These are phyloP conservation scores for Austropuccinia psidii DNA, from an alignment of 1,284 basidiomycete genomes.

Conservation along the genomic window DNA sequence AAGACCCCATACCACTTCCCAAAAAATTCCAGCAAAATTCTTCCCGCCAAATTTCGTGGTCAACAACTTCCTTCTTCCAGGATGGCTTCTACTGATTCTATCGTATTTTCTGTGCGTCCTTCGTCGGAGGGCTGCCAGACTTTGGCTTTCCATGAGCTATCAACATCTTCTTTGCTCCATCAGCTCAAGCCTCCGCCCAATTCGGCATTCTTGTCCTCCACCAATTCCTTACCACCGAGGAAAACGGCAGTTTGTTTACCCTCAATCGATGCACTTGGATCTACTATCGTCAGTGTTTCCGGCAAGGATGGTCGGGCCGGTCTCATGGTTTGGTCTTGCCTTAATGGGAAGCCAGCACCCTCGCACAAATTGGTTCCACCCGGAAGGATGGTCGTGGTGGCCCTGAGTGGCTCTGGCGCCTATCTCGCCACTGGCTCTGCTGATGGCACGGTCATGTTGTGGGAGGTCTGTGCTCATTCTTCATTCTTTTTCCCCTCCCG, in stretches of 20 bases:
- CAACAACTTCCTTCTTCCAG: no score
- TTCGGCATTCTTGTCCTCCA: neutral
- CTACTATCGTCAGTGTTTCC: slow-evolving; percentile 13
- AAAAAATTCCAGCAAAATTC: no score
- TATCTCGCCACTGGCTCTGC: slow-evolving; percentile 79
- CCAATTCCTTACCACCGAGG: slow-evolving; percentile 1
- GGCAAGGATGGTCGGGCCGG: slow-evolving; percentile 23
- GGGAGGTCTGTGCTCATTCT: slow-evolving; percentile 65
- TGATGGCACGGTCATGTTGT: slow-evolving; percentile 82
- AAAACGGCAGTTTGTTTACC: slow-evolving; percentile 15
- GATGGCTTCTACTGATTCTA: no score
- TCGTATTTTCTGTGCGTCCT: slow-evolving; percentile 15
- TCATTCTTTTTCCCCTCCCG: neutral
- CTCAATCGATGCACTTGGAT: slow-evolving; percentile 3
- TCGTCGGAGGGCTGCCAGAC: slow-evolving; percentile 8
- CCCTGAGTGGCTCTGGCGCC: slow-evolving; percentile 62
- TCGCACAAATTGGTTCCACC: slow-evolving; percentile 61
- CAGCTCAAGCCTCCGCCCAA: slow-evolving; percentile 15
- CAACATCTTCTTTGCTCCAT: slow-evolving; percentile 10
- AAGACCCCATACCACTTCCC: no score
- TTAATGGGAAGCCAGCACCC: slow-evolving; percentile 19
- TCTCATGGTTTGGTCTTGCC: slow-evolving; percentile 7
- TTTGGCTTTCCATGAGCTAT: slow-evolving; percentile 21
- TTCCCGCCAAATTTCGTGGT: no score
- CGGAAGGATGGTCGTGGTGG: slow-evolving; percentile 72